Conservation (phyloP, 73 alveolate genomes). For the Uronychia setigera region DNA sequence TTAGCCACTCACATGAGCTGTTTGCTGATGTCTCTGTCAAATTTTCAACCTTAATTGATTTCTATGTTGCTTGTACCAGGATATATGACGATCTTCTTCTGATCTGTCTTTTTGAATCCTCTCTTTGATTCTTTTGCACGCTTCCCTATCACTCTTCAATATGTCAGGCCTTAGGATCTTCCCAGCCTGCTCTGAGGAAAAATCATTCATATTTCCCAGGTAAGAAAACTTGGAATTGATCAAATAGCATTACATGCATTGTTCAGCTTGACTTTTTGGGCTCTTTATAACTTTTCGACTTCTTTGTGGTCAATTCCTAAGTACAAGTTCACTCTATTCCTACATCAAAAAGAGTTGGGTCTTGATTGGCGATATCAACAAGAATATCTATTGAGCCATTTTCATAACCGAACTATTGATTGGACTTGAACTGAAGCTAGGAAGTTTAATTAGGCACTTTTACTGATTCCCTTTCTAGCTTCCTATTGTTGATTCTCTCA, state of each 20-base stretch:
- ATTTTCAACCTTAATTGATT: background rate
- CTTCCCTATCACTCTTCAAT: background rate
- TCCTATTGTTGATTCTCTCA: background rate
- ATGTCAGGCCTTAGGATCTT: background rate
- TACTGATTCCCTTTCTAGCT: background rate
- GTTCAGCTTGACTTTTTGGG: background rate
- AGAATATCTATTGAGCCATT: background rate
- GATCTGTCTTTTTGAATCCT: background rate
- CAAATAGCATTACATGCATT: background rate
- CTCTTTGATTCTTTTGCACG: background rate
- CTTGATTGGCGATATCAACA: background rate
- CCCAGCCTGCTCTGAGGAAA: background rate
- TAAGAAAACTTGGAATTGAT: background rate
- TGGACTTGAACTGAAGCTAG: background rate
- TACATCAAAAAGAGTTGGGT: background rate
- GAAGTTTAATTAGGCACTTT: background rate
- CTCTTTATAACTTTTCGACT: background rate
- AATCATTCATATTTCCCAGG: background rate
- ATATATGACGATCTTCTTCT: background rate
- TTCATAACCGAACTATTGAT: background rate
- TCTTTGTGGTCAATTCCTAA: constrained; percentile 1
- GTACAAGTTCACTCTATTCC: background rate
- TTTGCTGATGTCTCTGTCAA: background rate
- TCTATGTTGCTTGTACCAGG: background rate
- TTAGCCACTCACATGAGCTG: background rate